Evolutionary conservation across 331 rosid species (phyloP).

Genomic region (Acacia pycnantha): DNA sequence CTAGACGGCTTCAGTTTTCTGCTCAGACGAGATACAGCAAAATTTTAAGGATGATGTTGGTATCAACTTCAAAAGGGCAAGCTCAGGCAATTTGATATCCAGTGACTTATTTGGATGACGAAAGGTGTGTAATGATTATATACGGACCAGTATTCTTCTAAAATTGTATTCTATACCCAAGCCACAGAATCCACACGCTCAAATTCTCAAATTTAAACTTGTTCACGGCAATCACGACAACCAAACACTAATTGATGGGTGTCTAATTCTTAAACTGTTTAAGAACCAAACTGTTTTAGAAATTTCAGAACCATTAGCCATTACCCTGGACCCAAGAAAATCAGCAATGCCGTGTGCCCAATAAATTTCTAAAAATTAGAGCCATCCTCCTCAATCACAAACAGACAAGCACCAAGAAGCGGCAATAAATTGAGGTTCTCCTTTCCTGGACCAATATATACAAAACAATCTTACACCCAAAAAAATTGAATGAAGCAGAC

Average conservation of each 20-base stretch:
- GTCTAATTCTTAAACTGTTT: background rate
- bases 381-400: too few relatives aligned
- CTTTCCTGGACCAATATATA: background rate
- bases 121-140: background rate
- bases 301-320: too few relatives aligned
- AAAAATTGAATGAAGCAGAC: slow-evolving; percentile 33
- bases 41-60: slow-evolving; percentile 5
- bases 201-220: background rate
- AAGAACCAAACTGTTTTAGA: too few relatives aligned
- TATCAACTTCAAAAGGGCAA: background rate
- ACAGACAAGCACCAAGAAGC: too few relatives aligned
- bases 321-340: too few relatives aligned
- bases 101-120: background rate
- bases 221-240: background rate
- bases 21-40: background rate
- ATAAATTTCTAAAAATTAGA: too few relatives aligned
- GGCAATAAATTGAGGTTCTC: too few relatives aligned
- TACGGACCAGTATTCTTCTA: background rate
- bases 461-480: slow-evolving; percentile 38
- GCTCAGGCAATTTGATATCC: background rate
- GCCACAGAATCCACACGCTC: background rate
- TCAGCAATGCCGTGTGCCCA: too few relatives aligned
- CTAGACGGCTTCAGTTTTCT: background rate
- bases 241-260: background rate
- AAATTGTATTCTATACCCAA: background rate